phyloP scores from a whole-genome alignment of 352 stramenopile species.

The Phytopythium cucurbitacearum region DNA sequence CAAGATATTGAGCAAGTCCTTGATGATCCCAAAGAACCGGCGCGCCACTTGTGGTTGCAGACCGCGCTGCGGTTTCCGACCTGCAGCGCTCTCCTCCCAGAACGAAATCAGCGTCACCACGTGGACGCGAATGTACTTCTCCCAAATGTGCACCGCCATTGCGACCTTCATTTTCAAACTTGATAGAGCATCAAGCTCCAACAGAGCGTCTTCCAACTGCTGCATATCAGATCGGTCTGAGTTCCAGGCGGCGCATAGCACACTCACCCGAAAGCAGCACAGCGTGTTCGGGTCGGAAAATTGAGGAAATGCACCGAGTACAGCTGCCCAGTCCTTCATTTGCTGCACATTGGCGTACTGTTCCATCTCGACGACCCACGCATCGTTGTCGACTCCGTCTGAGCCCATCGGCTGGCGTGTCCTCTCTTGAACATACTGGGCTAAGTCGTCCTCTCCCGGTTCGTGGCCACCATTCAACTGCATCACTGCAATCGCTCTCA shows the following conservation, averaged over 20 bases:
- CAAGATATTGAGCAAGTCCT: slow-evolving; percentile 48
- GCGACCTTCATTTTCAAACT: slow-evolving; percentile 38
- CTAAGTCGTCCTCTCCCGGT: slow-evolving; percentile 31
- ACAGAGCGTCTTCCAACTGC: slow-evolving; percentile 71
- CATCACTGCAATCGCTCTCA: slow-evolving; percentile 68
- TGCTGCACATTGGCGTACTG: slow-evolving; percentile 49
- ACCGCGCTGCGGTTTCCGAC: slow-evolving; percentile 58
- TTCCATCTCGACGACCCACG: slow-evolving; percentile 62
- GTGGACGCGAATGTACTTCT: slow-evolving; percentile 77
- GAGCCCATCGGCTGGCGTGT: too few species aligned
- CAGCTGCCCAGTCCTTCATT: slow-evolving; percentile 64
- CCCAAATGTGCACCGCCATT: slow-evolving; percentile 74
- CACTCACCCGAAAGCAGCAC: slow-evolving; percentile 57
- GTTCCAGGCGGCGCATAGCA: slow-evolving; percentile 78
- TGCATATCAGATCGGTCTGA: slow-evolving; percentile 78
- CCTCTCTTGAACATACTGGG: slow-evolving; percentile 1
- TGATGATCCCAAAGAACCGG: slow-evolving; percentile 77
- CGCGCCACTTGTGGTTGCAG: slow-evolving; percentile 73
- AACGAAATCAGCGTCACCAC: slow-evolving; percentile 78
- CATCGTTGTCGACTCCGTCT: slow-evolving; percentile 24
- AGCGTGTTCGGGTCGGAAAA: slow-evolving; percentile 52
- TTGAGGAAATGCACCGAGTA: slow-evolving; percentile 57
- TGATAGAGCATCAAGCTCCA: slow-evolving; percentile 50
- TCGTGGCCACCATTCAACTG: slow-evolving; percentile 72
- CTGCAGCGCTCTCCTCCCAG: slow-evolving; percentile 74